These are phyloP conservation scores for Saprolegnia parasitica DNA, from an alignment of 352 stramenopile species.

Conservation along the genomic window DNA sequence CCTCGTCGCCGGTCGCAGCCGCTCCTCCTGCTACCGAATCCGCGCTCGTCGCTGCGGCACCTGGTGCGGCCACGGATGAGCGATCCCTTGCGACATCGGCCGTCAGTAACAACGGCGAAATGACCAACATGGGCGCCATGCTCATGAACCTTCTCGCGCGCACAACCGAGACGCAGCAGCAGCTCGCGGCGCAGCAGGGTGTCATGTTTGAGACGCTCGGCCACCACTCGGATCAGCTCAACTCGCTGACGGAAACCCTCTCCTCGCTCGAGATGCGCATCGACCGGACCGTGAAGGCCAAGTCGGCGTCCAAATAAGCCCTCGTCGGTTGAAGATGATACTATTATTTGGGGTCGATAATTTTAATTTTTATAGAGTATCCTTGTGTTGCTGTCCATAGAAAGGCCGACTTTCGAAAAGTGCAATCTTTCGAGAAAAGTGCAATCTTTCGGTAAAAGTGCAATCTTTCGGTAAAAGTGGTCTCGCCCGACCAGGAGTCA, in stretches of 20 bases:
- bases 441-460: no score
- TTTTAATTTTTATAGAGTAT: conserved; percentile 5
- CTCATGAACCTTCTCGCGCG: conserved; percentile 81
- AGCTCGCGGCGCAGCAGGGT: conserved; percentile 75
- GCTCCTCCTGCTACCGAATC: conserved; percentile 34
- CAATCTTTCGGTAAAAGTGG: no score
- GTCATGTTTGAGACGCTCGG: conserved; percentile 85
- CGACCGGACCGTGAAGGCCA: conserved; percentile 33
- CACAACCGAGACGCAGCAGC: conserved; percentile 82
- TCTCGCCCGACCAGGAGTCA: no score
- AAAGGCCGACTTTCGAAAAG: no score
- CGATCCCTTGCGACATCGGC: conserved; percentile 40
- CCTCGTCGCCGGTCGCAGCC: neutral
- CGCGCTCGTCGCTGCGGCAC: conserved; percentile 41
- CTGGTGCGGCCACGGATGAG: conserved; percentile 12
- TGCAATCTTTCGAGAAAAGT: no score
- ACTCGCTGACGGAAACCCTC: conserved; percentile 70
- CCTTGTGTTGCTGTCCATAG: no score
- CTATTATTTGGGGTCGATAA: neutral
- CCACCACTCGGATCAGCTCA: conserved; percentile 75
- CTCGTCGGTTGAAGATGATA: no score
- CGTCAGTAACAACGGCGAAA: conserved; percentile 52
- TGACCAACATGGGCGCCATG: conserved; percentile 85
- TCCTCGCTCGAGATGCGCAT: conserved; percentile 68
- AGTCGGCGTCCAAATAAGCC: neutral